These are phyloP conservation scores for Trypanosomatidae sp. DNA, from an alignment of 208 protist genomes.

Conservation along the genomic window DNA sequence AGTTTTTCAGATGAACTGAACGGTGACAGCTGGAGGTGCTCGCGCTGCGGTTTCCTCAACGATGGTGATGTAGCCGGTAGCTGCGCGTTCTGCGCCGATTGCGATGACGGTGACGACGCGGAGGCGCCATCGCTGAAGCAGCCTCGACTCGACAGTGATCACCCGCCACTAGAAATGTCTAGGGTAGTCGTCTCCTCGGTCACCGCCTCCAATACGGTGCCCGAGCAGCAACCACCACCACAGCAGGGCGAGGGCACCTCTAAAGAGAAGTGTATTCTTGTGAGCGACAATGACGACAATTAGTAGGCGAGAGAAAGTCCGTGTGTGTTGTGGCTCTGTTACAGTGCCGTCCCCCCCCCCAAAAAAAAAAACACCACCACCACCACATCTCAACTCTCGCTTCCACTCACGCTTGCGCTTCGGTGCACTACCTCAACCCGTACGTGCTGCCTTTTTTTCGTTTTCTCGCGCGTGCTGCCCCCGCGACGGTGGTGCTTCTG, in stretches of 20 bases:
- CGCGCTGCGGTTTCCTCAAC: slow-evolving; percentile 37
- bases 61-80: not conserved
- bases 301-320: not conserved
- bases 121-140: not conserved
- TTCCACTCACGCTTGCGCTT: not conserved
- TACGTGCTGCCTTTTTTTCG: not conserved
- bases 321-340: not conserved
- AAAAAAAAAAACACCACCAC: too few relatives aligned
- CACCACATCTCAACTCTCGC: not conserved
- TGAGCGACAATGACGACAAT: slow-evolving; percentile 19
- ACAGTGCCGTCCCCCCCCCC: too few relatives aligned
- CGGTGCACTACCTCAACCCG: not conserved
- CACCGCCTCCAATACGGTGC: not conserved
- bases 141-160: not conserved
- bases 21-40: slow-evolving; percentile 25
- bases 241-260: not conserved
- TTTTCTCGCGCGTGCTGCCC: not conserved
- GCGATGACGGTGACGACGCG: not conserved
- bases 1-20: not conserved
- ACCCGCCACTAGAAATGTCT: not conserved
- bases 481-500: too few relatives aligned
- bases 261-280: slow-evolving; percentile 8
- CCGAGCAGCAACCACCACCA: not conserved
- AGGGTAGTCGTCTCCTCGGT: not conserved
- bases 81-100: slow-evolving; percentile 33